Evolutionary conservation across 2,329 filamentous ascomycete species (phyloP).

Genomic region (Monosporascus ibericus): DNA sequence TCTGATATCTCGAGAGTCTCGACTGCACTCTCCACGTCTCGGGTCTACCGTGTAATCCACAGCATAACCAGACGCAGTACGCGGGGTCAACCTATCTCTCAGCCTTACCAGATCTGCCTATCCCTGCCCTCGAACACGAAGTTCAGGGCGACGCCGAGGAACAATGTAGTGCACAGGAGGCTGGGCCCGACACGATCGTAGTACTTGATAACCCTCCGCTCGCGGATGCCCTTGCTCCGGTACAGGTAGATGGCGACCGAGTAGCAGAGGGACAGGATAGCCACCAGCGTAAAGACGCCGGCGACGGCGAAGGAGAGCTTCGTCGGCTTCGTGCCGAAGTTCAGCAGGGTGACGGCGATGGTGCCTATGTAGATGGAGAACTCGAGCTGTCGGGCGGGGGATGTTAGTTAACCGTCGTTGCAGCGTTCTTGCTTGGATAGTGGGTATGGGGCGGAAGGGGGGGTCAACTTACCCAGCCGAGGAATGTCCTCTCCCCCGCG

Average conservation of each 20-base stretch:
- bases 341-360: slow-evolving; percentile 76
- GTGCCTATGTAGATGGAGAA: slow-evolving; percentile 92
- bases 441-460: not conserved
- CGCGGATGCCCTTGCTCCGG: slow-evolving; percentile 78
- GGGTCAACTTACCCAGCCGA: slow-evolving; percentile 68
- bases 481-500: slow-evolving; percentile 89
- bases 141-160: slow-evolving; percentile 70
- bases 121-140: slow-evolving; percentile 72
- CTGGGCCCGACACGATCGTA: slow-evolving; percentile 87
- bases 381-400: slow-evolving; percentile 57
- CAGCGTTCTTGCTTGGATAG: not conserved
- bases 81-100: not conserved
- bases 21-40: too few relatives aligned
- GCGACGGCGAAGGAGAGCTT: slow-evolving; percentile 60
- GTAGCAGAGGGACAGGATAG: slow-evolving; percentile 73
- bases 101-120: slow-evolving; percentile 43
- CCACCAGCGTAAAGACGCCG: slow-evolving; percentile 75
- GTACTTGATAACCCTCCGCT: slow-evolving; percentile 78
- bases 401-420: slow-evolving; percentile 9
- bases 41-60: not conserved
- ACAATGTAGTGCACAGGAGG: slow-evolving; percentile 64
- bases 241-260: slow-evolving; percentile 80
- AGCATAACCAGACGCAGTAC: not conserved
- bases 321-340: slow-evolving; percentile 62
- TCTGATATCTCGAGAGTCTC: too few relatives aligned